These are phyloP conservation scores for Mucor saturninus DNA, from an alignment of 371 early-diverging fungal species.

Conservation along the genomic window DNA sequence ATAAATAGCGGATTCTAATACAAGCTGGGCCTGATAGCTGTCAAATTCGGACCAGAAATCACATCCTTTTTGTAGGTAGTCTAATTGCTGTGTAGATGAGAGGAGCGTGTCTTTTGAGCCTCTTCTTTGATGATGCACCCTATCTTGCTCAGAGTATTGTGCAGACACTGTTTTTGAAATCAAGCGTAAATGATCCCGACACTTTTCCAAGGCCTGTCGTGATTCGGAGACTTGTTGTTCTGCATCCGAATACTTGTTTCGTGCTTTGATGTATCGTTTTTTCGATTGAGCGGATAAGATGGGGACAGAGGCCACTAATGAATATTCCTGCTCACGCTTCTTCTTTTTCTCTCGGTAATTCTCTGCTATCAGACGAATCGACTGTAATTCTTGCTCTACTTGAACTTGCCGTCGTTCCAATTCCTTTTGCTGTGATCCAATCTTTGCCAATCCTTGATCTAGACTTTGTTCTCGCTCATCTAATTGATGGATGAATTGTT, in stretches of 20 bases:
- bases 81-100: constrained; percentile 9
- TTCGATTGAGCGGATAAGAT: constrained; percentile 34
- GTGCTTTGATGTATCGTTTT: constrained; percentile 41
- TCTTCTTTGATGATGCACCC: constrained; percentile 13
- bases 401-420: constrained; percentile 20
- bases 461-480: constrained; percentile 15
- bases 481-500: constrained; percentile 15
- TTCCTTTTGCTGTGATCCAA: constrained; percentile 23
- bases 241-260: constrained; percentile 36
- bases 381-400: constrained; percentile 16
- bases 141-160: constrained; percentile 24
- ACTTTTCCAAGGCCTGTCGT: constrained; percentile 32
- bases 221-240: constrained; percentile 45
- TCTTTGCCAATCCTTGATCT: constrained; percentile 17
- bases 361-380: constrained; percentile 23
- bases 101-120: constrained; percentile 18
- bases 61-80: constrained; percentile 28
- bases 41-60: constrained; percentile 41
- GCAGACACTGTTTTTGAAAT: constrained; percentile 18
- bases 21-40: constrained; percentile 28
- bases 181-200: constrained; percentile 22
- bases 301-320: constrained; percentile 35
- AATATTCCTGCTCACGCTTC: constrained; percentile 35
- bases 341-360: constrained; percentile 31
- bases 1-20: constrained; percentile 30